Conservation (phyloP, 164 flowering plant genomes). For the Buxus sempervirens region DNA sequence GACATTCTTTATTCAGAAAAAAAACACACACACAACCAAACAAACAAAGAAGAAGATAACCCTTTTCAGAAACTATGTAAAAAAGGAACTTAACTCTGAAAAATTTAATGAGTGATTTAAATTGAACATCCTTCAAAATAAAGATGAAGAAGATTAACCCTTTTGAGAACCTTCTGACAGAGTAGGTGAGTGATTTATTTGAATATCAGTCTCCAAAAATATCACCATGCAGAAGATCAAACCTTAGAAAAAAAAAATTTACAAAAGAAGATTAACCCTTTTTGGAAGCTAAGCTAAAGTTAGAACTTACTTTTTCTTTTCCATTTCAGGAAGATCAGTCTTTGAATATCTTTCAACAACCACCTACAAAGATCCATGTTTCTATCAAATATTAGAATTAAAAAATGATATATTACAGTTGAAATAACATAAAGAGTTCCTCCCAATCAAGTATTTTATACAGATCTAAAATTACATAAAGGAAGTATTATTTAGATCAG, state of each 20-base stretch:
- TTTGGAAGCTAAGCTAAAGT: neutral
- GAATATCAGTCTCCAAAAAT: neutral
- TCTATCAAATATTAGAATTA: neutral
- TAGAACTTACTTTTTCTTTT: conserved; percentile 68
- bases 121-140: too few species aligned
- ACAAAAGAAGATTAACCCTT: neutral
- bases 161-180: too few species aligned
- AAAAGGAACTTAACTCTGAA: too few species aligned
- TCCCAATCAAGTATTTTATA: neutral
- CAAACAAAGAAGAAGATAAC: too few species aligned
- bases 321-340: conserved; percentile 67
- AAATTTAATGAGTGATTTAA: too few species aligned
- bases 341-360: conserved; percentile 61
- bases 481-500: too few species aligned
- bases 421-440: neutral
- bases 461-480: neutral
- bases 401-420: neutral
- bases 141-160: too few species aligned
- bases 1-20: too few species aligned
- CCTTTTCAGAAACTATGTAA: too few species aligned
- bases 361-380: conserved; percentile 36
- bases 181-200: neutral
- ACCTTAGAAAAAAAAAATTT: neutral
- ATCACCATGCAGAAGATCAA: neutral
- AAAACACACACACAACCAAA: too few species aligned